A percentile compares a stretch with the other conserved stretches of the same genome.
phyloP scores from a whole-genome alignment of 257 asterid species.

The Eustoma russellianum region DNA sequence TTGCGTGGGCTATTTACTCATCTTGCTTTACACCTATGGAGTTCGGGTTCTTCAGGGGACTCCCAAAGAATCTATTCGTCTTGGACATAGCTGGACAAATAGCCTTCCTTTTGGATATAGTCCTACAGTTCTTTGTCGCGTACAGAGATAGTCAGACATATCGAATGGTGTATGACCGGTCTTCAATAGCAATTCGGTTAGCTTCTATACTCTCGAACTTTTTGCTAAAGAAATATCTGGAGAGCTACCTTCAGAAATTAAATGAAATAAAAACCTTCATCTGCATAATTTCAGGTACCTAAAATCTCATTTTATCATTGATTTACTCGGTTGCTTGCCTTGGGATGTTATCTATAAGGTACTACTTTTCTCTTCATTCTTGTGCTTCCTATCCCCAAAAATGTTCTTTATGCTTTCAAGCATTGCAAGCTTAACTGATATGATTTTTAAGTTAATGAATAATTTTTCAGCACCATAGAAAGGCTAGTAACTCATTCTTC shows the following conservation, averaged over 20 bases:
- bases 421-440: too few relatives aligned
- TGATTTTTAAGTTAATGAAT: too few relatives aligned
- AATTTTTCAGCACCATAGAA: too few relatives aligned
- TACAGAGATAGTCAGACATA: constrained; percentile 48
- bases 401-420: too few relatives aligned
- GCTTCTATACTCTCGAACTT: neutral
- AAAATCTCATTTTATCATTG: constrained; percentile 48
- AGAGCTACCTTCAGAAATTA: too few relatives aligned
- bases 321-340: constrained; percentile 66
- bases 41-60: constrained; percentile 73
- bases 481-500: too few relatives aligned
- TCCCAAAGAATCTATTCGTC: constrained; percentile 52
- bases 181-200: constrained; percentile 53
- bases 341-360: constrained; percentile 75
- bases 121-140: constrained; percentile 45
- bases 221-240: too few relatives aligned
- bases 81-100: constrained; percentile 65
- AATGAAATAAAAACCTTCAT: too few relatives aligned
- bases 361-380: neutral
- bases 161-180: constrained; percentile 34
- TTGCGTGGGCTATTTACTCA: constrained; percentile 74
- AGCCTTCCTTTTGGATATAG: constrained; percentile 55
- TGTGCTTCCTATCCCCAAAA: too few relatives aligned
- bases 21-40: constrained; percentile 75
- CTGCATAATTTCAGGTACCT: constrained; percentile 31